These are phyloP conservation scores for Oryza longistaminata DNA, from an alignment of 176 grass and related monocot genomes.

Conservation along the genomic window DNA sequence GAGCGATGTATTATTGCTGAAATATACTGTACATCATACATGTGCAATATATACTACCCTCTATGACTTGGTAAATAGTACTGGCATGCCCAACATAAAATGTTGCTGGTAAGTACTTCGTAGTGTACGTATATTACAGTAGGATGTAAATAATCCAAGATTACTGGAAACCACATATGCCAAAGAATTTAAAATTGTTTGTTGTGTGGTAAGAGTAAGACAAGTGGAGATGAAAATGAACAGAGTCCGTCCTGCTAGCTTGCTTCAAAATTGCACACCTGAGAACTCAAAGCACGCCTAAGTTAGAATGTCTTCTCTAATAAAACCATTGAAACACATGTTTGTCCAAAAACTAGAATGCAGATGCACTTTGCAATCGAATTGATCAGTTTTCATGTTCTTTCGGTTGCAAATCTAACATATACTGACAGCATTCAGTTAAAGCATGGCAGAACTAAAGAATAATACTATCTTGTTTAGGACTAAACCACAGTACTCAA, in stretches of 20 bases:
- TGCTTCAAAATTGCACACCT: not conserved
- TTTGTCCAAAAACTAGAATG: not conserved
- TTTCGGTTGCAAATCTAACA: not conserved
- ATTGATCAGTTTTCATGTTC: not conserved
- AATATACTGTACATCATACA: no score
- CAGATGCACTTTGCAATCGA: not conserved
- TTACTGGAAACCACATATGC: not conserved
- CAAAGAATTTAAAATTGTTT: not conserved
- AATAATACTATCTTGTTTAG: not conserved
- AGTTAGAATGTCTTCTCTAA: not conserved
- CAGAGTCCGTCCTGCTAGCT: not conserved
- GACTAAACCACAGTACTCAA: not conserved
- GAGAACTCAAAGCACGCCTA: not conserved
- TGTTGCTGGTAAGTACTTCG: not conserved
- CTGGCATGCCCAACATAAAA: not conserved
- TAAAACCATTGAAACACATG: not conserved
- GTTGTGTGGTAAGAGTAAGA: not conserved
- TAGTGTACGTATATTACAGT: no score
- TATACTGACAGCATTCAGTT: not conserved
- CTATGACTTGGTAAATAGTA: not conserved
- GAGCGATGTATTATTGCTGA: not conserved
- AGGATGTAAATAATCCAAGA: not conserved
- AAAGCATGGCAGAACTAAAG: not conserved
- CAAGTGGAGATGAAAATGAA: not conserved
- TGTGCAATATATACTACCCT: not conserved